These are phyloP conservation scores for Microcyclospora pomicola DNA, from an alignment of 2,329 filamentous ascomycete species.

Conservation along the genomic window DNA sequence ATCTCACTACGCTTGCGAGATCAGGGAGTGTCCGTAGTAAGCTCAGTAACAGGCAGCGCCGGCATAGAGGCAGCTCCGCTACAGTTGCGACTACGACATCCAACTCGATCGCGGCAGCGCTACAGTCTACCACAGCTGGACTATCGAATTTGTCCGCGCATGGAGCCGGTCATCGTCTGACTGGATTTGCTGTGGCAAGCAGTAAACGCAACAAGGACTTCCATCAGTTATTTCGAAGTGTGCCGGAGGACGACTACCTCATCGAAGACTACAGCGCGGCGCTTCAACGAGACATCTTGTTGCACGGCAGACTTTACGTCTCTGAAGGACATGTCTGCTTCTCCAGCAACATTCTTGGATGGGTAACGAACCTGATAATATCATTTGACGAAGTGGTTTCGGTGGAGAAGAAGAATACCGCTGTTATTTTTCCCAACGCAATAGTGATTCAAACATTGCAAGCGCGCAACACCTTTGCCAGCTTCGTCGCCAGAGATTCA, in stretches of 20 bases:
- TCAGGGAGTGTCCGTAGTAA: constrained; percentile 39
- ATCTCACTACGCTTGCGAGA: constrained; percentile 38
- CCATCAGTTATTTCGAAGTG: constrained; percentile 83
- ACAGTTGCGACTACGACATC: constrained; percentile 41
- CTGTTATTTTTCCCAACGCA: constrained; percentile 90
- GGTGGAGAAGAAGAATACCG: constrained; percentile 92
- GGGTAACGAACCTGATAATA: constrained; percentile 94
- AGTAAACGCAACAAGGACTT: constrained; percentile 96
- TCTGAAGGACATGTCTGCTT: constrained; percentile 97
- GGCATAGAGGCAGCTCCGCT: constrained; percentile 70
- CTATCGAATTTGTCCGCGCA: constrained; percentile 49
- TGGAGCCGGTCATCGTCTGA: constrained; percentile 57
- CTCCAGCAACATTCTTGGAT: constrained; percentile 96
- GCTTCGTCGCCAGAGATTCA: constrained; percentile 83
- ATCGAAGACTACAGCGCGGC: constrained; percentile 99
- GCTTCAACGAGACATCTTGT: constrained; percentile 83
- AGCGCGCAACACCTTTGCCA: constrained; percentile 89
- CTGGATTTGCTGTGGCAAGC: constrained; percentile 89
- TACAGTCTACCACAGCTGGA: constrained; percentile 55
- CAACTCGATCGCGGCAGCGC: constrained; percentile 56
- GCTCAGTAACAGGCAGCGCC: constrained; percentile 38
- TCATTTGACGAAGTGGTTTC: constrained; percentile 97
- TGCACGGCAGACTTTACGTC: constrained; percentile 86
- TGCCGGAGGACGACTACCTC: constrained; percentile 92
- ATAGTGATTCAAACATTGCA: constrained; percentile 94